phyloP scores from a whole-genome alignment of 2,329 filamentous ascomycete genomes.

The Didymella pomorum region DNA sequence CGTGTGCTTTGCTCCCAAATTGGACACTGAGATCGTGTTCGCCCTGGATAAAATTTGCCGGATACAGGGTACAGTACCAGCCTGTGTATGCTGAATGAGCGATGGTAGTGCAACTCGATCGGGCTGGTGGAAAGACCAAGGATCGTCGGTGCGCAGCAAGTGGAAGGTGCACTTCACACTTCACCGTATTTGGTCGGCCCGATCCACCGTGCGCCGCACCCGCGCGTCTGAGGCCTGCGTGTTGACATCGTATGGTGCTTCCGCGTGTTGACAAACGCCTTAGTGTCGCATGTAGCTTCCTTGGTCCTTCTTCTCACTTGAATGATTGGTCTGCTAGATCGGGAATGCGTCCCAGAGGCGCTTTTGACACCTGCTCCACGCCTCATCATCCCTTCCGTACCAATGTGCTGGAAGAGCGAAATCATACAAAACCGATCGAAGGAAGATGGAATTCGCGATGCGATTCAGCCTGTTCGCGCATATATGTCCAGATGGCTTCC shows the following conservation, averaged over 20 bases:
- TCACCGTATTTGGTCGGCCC: slow-evolving; percentile 7
- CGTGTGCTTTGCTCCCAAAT: background rate
- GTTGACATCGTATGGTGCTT: background rate
- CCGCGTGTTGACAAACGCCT: background rate
- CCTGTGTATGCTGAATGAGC: background rate
- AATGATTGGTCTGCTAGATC: slow-evolving; percentile 7
- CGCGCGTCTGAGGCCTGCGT: slow-evolving; percentile 4
- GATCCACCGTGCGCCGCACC: slow-evolving; percentile 1
- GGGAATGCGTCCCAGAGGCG: background rate
- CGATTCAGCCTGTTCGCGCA: background rate
- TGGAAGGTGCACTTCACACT: slow-evolving; percentile 7
- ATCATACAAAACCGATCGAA: background rate
- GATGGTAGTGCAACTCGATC: background rate
- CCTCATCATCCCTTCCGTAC: slow-evolving; percentile 7
- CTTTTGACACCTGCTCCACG: slow-evolving; percentile 6
- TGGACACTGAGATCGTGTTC: background rate
- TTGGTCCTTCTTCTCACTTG: background rate
- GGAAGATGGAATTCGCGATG: background rate
- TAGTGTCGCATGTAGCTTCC: slow-evolving; percentile 3
- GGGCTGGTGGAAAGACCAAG: slow-evolving; percentile 1
- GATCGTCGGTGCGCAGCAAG: background rate
- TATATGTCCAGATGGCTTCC: slow-evolving; percentile 8
- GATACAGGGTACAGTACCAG: background rate
- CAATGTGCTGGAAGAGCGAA: slow-evolving; percentile 2
- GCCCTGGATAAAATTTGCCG: background rate